Percentiles rank a stretch among this genome's conserved stretches.
phyloP scores from a whole-genome alignment of 2,329 filamentous ascomycete genomes.

The Colletotrichum godetiae region DNA sequence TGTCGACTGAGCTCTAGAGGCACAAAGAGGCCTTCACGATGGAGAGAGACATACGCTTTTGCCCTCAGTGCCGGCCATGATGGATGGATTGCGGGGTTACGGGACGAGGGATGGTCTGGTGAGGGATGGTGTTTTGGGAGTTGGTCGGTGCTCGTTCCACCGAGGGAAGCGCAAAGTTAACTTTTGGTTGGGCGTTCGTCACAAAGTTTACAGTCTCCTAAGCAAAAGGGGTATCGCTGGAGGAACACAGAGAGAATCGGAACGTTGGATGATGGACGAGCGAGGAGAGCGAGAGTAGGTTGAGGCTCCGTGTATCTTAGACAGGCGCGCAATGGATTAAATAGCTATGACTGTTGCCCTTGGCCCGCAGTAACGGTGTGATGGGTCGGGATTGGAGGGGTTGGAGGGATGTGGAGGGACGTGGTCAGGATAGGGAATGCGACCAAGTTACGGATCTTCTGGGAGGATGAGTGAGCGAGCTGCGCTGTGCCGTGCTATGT shows the following conservation, averaged over 20 bases:
- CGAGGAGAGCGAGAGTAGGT: neutral
- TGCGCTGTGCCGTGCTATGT: neutral
- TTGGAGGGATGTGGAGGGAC: slow-evolving; percentile 4
- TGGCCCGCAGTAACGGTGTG: slow-evolving; percentile 9
- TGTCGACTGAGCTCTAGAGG: neutral
- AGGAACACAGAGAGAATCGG: neutral
- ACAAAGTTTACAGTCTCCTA: neutral
- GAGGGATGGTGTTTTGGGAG: neutral
- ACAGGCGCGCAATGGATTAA: slow-evolving; percentile 26
- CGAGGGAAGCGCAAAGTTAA: neutral
- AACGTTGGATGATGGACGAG: neutral
- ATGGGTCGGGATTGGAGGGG: slow-evolving; percentile 23
- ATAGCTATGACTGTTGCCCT: slow-evolving; percentile 2
- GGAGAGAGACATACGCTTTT: slow-evolving; percentile 31
- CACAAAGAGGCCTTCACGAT: neutral
- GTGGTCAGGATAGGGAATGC: slow-evolving; percentile 8
- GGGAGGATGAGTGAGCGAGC: slow-evolving; percentile 1
- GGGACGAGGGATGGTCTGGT: neutral
- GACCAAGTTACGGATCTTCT: neutral
- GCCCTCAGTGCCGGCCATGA: slow-evolving; percentile 35
- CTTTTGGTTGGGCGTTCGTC: neutral
- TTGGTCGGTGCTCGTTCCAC: slow-evolving; percentile 8
- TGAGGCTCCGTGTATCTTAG: slow-evolving; percentile 8
- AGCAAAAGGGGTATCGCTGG: slow-evolving; percentile 11
- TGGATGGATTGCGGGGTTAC: slow-evolving; percentile 3